phyloP scores from a whole-genome alignment of 1,139 yeast genomes.

The Sugiyamaella paludigena region DNA sequence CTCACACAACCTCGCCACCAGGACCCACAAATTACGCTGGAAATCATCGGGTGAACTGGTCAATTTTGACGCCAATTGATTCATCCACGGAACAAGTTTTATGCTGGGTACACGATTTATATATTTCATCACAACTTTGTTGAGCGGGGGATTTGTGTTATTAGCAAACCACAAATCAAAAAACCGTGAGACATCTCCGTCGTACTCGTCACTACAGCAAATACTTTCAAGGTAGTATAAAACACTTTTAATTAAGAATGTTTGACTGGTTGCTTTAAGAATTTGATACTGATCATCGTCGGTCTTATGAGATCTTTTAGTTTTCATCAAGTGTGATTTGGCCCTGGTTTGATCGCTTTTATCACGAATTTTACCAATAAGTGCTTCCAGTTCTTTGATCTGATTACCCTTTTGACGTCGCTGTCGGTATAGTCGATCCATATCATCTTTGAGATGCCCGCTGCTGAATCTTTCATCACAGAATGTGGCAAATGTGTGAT shows the following conservation, averaged over 20 bases:
- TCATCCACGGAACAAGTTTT: slow-evolving; percentile 74
- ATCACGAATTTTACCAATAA: not conserved
- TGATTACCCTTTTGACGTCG: slow-evolving; percentile 43
- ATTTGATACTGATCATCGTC: slow-evolving; percentile 50
- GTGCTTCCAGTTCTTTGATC: slow-evolving; percentile 34
- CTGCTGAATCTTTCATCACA: slow-evolving; percentile 66
- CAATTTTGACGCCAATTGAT: slow-evolving; percentile 77
- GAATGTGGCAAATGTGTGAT: slow-evolving; percentile 64
- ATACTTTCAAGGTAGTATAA: slow-evolving; percentile 59
- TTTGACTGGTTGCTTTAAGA: slow-evolving; percentile 41
- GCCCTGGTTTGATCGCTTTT: slow-evolving; percentile 35
- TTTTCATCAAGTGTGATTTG: slow-evolving; percentile 26
- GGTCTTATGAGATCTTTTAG: slow-evolving; percentile 38
- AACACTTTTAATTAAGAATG: slow-evolving; percentile 56
- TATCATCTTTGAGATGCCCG: slow-evolving; percentile 44
- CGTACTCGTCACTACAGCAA: slow-evolving; percentile 45
- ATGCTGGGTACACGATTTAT: slow-evolving; percentile 52
- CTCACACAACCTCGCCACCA: slow-evolving; percentile 52
- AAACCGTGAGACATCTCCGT: slow-evolving; percentile 68
- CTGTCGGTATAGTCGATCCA: slow-evolving; percentile 44
- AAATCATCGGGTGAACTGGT: slow-evolving; percentile 43
- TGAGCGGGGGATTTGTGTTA: slow-evolving; percentile 44
- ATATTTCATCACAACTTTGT: slow-evolving; percentile 26
- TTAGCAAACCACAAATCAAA: slow-evolving; percentile 84
- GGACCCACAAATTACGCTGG: slow-evolving; percentile 51